Conservation (phyloP, 495 filamentous ascomycete genomes). For the Neurospora sp. region DNA sequence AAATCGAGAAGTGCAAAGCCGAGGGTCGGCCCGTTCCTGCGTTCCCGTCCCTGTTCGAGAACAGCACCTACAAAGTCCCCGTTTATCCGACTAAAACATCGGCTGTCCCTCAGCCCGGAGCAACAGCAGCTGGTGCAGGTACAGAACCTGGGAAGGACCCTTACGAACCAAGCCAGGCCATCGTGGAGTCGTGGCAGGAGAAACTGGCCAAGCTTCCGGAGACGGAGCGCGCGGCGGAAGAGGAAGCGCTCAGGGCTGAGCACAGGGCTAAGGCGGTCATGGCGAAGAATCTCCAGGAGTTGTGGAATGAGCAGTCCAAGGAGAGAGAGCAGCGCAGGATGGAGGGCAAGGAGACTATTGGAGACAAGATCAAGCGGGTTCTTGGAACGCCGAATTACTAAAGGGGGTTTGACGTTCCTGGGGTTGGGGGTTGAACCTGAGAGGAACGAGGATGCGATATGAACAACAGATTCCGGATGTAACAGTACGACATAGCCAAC, state of each 20-base stretch:
- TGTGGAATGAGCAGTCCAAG: slow-evolving; percentile 48
- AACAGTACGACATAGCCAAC: neutral
- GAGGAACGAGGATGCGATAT: neutral
- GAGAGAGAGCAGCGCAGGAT: slow-evolving; percentile 48
- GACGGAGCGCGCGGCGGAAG: slow-evolving; percentile 55
- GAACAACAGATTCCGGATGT: neutral
- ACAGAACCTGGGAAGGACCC: neutral
- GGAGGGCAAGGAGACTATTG: slow-evolving; percentile 45
- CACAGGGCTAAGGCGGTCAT: slow-evolving; percentile 46
- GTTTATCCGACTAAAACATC: slow-evolving; percentile 15
- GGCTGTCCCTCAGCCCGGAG: neutral
- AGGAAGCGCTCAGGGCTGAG: slow-evolving; percentile 52
- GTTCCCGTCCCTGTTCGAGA: slow-evolving; percentile 36
- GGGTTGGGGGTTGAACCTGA: neutral
- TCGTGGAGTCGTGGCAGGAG: slow-evolving; percentile 38
- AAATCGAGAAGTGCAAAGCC: slow-evolving; percentile 54
- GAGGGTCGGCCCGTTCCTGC: slow-evolving; percentile 44
- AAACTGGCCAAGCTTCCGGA: slow-evolving; percentile 49
- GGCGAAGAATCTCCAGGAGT: slow-evolving; percentile 38
- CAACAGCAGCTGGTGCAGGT: slow-evolving; percentile 1
- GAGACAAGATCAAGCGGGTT: slow-evolving; percentile 32
- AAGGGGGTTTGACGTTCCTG: neutral
- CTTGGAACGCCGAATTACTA: neutral
- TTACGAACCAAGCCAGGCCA: slow-evolving; percentile 22
- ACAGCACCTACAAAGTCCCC: slow-evolving; percentile 15